phyloP scores from a whole-genome alignment of 2,329 filamentous ascomycete species.

The Domatiomyces catenatus region DNA sequence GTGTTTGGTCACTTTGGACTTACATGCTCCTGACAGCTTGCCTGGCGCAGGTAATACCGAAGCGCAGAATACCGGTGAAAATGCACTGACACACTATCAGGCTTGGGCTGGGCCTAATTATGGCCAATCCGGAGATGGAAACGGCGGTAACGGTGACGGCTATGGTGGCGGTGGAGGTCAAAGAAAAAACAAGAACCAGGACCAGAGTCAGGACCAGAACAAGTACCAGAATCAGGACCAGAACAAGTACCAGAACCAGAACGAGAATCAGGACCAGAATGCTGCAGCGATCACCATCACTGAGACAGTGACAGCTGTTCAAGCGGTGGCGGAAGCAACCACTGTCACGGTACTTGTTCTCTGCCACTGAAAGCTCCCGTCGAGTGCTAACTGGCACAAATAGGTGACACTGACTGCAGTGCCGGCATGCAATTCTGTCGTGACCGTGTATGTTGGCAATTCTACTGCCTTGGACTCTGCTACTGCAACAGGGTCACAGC shows the following conservation, averaged over 20 bases:
- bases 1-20: slow-evolving; percentile 12
- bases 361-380: background rate
- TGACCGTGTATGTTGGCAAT: background rate
- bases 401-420: background rate
- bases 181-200: background rate
- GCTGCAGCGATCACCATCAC: background rate
- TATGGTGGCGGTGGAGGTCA: background rate
- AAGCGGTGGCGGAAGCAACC: background rate
- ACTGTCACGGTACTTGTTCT: background rate
- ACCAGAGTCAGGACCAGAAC: background rate
- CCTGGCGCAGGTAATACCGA: slow-evolving; percentile 15
- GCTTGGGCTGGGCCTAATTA: background rate
- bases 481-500: background rate
- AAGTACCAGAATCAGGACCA: background rate
- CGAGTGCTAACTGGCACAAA: background rate
- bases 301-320: background rate
- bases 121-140: background rate
- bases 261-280: background rate
- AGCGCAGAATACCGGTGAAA: background rate
- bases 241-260: background rate
- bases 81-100: background rate
- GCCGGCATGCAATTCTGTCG: background rate
- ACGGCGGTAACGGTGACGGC: background rate
- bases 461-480: background rate
- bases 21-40: slow-evolving; percentile 13